These are phyloP conservation scores for Endocarpon pusillum DNA, from an alignment of 495 filamentous ascomycete species.

Conservation along the genomic window DNA sequence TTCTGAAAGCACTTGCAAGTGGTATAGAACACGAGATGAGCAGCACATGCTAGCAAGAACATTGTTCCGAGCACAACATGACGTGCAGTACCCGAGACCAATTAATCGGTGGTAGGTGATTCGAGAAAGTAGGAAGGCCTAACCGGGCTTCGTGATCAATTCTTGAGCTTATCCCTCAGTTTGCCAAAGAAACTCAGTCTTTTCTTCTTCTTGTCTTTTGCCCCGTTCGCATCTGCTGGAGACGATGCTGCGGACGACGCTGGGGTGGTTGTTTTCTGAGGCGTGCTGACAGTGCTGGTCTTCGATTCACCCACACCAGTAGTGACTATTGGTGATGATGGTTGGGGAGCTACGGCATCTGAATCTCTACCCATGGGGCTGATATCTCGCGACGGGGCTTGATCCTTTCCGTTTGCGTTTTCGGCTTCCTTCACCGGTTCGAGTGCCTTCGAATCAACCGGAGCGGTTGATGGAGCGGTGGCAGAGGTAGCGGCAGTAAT, in stretches of 20 bases:
- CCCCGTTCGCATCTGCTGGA: slow-evolving; percentile 2
- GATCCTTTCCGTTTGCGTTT: too few species aligned
- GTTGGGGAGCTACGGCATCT: slow-evolving; percentile 6
- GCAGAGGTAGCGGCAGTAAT: slow-evolving; percentile 24
- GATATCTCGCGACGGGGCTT: slow-evolving; percentile 27
- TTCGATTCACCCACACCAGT: slow-evolving; percentile 15
- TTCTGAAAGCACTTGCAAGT: too few species aligned
- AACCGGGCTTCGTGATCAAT: too few species aligned
- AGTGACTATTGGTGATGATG: slow-evolving; percentile 20
- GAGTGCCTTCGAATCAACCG: slow-evolving; percentile 6
- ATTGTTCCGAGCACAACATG: too few species aligned
- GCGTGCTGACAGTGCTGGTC: slow-evolving; percentile 7
- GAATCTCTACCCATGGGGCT: slow-evolving; percentile 24
- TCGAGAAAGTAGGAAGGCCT: too few species aligned
- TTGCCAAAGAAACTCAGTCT: slow-evolving; percentile 30
- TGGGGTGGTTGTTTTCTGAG: slow-evolving; percentile 2
- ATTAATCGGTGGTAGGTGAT: too few species aligned
- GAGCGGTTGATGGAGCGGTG: slow-evolving; percentile 25
- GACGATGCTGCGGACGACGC: slow-evolving; percentile 3
- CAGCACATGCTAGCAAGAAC: too few species aligned
- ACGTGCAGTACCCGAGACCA: too few species aligned
- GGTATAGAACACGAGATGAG: too few species aligned
- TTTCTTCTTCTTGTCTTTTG: slow-evolving; percentile 31
- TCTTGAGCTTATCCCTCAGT: too few species aligned
- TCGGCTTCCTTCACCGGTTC: slow-evolving; percentile 7